These are phyloP conservation scores for Cercophora sp. DNA, from an alignment of 495 filamentous ascomycete genomes.

Conservation along the genomic window DNA sequence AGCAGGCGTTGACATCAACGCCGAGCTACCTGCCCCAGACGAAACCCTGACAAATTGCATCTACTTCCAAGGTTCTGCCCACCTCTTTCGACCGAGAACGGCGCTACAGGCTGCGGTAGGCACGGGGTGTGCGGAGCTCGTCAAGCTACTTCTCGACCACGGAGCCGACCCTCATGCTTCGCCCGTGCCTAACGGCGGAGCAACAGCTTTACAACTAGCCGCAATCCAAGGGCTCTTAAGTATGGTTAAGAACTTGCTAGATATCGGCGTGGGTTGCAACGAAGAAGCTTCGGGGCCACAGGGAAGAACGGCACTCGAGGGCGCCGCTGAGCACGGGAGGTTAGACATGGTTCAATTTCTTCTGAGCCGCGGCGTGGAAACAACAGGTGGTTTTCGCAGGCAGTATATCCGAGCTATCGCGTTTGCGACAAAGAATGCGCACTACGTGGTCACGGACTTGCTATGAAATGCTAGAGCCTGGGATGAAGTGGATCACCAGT, in stretches of 20 bases:
- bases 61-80: background rate
- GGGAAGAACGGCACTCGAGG: slow-evolving; percentile 40
- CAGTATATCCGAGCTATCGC: background rate
- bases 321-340: slow-evolving; percentile 42
- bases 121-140: slow-evolving; percentile 16
- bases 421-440: background rate
- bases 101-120: slow-evolving; percentile 30
- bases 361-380: background rate
- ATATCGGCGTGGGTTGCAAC: slow-evolving; percentile 26
- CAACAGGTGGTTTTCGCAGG: background rate
- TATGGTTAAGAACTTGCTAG: slow-evolving; percentile 21
- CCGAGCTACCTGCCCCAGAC: too few relatives aligned
- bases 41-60: background rate
- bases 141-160: slow-evolving; percentile 19
- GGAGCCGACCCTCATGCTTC: slow-evolving; percentile 30
- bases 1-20: background rate
- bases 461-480: background rate
- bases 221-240: slow-evolving; percentile 27
- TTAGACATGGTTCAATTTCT: slow-evolving; percentile 35
- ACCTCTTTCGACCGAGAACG: background rate
- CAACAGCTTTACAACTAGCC: slow-evolving; percentile 40
- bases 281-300: slow-evolving; percentile 17
- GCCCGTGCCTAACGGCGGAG: slow-evolving; percentile 19
- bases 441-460: background rate
- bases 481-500: background rate